Evolutionary conservation across 306 rosid genomes (phyloP).

Genomic region (Vigna trinervia): DNA sequence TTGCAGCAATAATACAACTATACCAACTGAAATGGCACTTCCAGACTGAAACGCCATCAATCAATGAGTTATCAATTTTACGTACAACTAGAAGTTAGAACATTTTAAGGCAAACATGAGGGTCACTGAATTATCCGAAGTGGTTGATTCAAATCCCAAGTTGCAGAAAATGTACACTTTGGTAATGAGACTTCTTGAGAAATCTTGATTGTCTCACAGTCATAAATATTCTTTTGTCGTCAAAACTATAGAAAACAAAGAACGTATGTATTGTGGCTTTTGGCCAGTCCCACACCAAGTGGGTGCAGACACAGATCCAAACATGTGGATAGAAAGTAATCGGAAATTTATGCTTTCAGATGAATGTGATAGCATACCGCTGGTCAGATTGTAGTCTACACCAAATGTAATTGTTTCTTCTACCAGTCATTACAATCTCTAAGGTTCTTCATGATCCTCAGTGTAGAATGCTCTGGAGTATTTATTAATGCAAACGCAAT

Average conservation of each 20-base stretch:
- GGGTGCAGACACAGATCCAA: too few species aligned
- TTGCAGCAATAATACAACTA: conserved; percentile 31
- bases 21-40: conserved; percentile 63
- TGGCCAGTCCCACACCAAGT: too few species aligned
- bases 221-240: too few species aligned
- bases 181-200: conserved; percentile 23
- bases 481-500: conserved; percentile 77
- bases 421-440: conserved; percentile 93
- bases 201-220: neutral
- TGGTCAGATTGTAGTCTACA: conserved; percentile 17
- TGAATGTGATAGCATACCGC: neutral
- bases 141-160: neutral
- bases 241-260: too few species aligned
- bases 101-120: conserved; percentile 3
- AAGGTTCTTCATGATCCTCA: conserved; percentile 87
- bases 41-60: neutral
- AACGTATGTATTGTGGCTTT: too few species aligned
- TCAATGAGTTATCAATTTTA: conserved; percentile 29
- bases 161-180: neutral
- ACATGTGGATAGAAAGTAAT: neutral
- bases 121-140: conserved; percentile 14
- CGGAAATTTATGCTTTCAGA: conserved; percentile 9
- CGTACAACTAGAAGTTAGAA: neutral
- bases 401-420: conserved; percentile 34
- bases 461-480: conserved; percentile 64